phyloP scores from a whole-genome alignment of 805 yeast species.

The Cyberlindnera suaveolens region DNA sequence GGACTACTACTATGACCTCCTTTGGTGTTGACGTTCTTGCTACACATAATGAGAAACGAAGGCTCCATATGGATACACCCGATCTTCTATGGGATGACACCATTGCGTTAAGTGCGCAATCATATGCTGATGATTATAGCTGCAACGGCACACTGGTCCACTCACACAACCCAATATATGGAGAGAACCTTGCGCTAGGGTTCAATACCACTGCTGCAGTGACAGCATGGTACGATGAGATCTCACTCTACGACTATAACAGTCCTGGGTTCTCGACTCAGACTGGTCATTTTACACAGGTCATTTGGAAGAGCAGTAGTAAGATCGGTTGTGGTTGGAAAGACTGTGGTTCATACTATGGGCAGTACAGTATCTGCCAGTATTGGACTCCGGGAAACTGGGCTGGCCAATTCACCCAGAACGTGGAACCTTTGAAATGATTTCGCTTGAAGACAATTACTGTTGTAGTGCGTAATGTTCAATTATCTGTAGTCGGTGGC shows the following conservation, averaged over 20 bases:
- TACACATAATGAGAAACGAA: constrained; percentile 52
- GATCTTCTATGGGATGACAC: constrained; percentile 49
- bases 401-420: constrained; percentile 32
- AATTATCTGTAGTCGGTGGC: no score
- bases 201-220: constrained; percentile 52
- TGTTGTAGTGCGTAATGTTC: no score
- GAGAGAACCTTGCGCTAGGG: constrained; percentile 82
- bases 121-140: constrained; percentile 47
- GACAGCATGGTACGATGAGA: constrained; percentile 73
- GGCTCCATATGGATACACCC: constrained; percentile 40
- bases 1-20: constrained; percentile 10
- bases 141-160: constrained; percentile 57
- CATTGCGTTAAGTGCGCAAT: constrained; percentile 49
- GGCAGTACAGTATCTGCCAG: constrained; percentile 61
- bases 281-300: constrained; percentile 78
- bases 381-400: constrained; percentile 65
- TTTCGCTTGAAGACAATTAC: background rate
- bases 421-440: constrained; percentile 26
- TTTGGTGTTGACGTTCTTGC: constrained; percentile 6
- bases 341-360: constrained; percentile 44
- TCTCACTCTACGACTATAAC: constrained; percentile 42
- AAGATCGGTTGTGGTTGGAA: constrained; percentile 66
- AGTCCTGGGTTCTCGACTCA: constrained; percentile 38
- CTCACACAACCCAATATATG: constrained; percentile 55
- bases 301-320: constrained; percentile 63